These are phyloP conservation scores for Dissophora globulifera DNA, from an alignment of 192 early-diverging fungal genomes.

Conservation along the genomic window DNA sequence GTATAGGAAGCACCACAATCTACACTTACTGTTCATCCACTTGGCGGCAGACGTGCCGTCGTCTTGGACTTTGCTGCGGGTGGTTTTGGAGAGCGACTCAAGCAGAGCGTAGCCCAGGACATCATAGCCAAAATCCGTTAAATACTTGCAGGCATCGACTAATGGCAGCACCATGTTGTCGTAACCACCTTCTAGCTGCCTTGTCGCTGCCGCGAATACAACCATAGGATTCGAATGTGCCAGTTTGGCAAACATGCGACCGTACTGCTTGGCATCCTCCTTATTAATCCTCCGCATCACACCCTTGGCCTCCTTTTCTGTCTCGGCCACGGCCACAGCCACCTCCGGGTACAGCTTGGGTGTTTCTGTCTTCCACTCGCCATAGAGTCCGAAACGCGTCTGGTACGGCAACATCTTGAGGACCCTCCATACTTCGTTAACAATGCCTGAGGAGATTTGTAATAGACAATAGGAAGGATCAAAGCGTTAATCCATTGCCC, in stretches of 20 bases:
- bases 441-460: constrained; percentile 43
- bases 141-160: constrained; percentile 81
- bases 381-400: constrained; percentile 77
- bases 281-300: constrained; percentile 78
- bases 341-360: constrained; percentile 67
- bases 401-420: constrained; percentile 68
- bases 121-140: constrained; percentile 80
- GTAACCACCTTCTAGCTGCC: constrained; percentile 71
- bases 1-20: not conserved
- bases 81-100: constrained; percentile 68
- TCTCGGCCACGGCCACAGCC: constrained; percentile 54
- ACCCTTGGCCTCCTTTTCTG: constrained; percentile 64
- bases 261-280: constrained; percentile 77
- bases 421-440: constrained; percentile 72
- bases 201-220: constrained; percentile 74
- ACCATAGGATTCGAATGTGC: constrained; percentile 80
- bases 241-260: constrained; percentile 77
- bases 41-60: constrained; percentile 67
- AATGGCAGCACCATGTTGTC: constrained; percentile 79
- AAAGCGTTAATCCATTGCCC: not conserved
- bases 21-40: constrained; percentile 74
- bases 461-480: too few relatives aligned
- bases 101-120: constrained; percentile 75
- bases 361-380: constrained; percentile 77
- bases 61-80: constrained; percentile 67